A percentile compares a stretch with the other conserved stretches of the same genome.
These are phyloP conservation scores for Colletotrichum kahawae DNA, from an alignment of 2,329 filamentous ascomycete genomes.

Conservation along the genomic window DNA sequence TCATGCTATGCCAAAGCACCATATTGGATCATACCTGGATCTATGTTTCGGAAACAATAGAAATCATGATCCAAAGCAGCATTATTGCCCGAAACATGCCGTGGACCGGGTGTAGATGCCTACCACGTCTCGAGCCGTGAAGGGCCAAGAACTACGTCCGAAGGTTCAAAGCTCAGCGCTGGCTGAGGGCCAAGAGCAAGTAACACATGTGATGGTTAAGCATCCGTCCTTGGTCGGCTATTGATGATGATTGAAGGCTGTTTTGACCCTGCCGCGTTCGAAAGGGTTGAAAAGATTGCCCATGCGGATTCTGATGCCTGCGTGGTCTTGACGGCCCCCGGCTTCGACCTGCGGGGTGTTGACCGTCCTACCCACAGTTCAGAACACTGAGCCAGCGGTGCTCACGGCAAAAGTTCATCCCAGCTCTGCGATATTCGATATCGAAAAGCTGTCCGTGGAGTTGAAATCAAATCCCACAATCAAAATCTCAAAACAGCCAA, in stretches of 20 bases:
- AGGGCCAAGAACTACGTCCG: not conserved
- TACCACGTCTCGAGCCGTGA: fast-evolving
- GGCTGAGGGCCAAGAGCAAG: too few relatives aligned
- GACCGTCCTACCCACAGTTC: not conserved
- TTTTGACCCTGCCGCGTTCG: too few relatives aligned
- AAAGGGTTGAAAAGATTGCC: too few relatives aligned
- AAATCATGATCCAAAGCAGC: not conserved
- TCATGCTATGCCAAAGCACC: too few relatives aligned
- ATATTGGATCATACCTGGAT: too few relatives aligned
- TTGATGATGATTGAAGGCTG: too few relatives aligned
- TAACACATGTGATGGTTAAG: not conserved
- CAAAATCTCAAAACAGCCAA: not conserved
- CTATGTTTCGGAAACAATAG: not conserved
- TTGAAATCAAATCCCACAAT: not conserved
- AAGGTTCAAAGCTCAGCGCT: too few relatives aligned
- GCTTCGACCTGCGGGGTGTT: not conserved
- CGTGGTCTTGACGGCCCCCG: not conserved
- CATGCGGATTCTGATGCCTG: too few relatives aligned
- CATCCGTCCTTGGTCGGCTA: not conserved
- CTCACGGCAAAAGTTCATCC: not conserved
- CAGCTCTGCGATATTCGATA: not conserved
- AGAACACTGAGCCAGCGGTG: fast-evolving
- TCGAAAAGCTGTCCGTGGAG: not conserved
- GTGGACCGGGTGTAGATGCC: not conserved
- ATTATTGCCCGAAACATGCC: not conserved